Conservation (phyloP, 768 basidiomycete species). For the Serendipita sp. region DNA sequence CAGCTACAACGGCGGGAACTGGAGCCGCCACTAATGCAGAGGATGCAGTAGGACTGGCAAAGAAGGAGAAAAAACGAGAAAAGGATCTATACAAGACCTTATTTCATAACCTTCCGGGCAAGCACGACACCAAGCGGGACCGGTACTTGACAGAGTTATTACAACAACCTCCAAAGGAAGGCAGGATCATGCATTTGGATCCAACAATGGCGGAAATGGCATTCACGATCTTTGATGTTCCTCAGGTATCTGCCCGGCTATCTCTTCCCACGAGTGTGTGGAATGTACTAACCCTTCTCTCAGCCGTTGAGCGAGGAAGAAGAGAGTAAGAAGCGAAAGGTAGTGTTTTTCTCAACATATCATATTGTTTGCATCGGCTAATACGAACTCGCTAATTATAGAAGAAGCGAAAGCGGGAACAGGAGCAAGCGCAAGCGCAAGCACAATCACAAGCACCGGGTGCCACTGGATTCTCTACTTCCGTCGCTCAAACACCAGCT, state of each 20-base stretch:
- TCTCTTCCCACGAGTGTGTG: neutral
- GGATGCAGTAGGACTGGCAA: neutral
- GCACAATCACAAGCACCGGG: neutral
- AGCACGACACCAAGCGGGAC: constrained; percentile 3
- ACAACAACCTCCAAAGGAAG: constrained; percentile 2
- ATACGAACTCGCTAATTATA: neutral
- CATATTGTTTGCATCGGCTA: too few relatives aligned
- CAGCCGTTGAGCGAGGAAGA: constrained; percentile 1
- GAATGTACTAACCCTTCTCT: neutral
- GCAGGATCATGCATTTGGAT: constrained; percentile 4
- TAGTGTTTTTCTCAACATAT: neutral
- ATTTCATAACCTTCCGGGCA: neutral
- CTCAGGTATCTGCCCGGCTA: neutral
- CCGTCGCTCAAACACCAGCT: constrained; percentile 1
- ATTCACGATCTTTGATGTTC: constrained; percentile 3
- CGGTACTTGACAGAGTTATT: neutral
- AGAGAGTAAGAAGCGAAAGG: constrained; percentile 7
- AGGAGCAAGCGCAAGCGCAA: neutral
- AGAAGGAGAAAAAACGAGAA: constrained; percentile 5
- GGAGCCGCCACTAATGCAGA: neutral
- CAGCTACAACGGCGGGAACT: neutral
- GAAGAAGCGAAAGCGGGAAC: constrained; percentile 6
- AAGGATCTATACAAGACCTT: constrained; percentile 5
- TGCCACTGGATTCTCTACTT: neutral
- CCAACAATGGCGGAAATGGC: neutral